These are phyloP conservation scores for Drechslerella coelobrocha DNA, from an alignment of 2,329 filamentous ascomycete genomes.

Conservation along the genomic window DNA sequence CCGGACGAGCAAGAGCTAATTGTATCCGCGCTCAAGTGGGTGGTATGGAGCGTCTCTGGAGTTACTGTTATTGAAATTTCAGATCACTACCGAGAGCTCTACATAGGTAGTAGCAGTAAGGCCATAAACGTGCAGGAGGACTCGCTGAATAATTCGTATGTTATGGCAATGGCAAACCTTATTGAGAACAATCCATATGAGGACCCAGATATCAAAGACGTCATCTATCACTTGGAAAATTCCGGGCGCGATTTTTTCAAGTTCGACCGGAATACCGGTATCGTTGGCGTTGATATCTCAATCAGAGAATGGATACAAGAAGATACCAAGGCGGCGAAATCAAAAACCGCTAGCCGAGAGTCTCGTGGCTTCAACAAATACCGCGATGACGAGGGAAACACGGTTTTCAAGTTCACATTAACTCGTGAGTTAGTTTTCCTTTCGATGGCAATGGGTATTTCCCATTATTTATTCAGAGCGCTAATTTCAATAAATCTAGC, in stretches of 20 bases:
- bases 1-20: constrained; percentile 34
- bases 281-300: constrained; percentile 42
- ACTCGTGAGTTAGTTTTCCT: constrained; percentile 12
- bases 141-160: constrained; percentile 4
- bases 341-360: constrained; percentile 12
- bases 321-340: constrained; percentile 2
- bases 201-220: constrained; percentile 41
- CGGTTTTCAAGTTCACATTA: constrained; percentile 39
- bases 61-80: constrained; percentile 32
- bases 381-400: constrained; percentile 28
- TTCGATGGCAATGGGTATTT: too few species aligned
- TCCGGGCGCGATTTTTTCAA: constrained; percentile 40
- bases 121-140: background rate
- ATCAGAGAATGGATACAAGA: constrained; percentile 46
- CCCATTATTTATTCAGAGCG: too few species aligned
- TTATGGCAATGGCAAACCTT: constrained; percentile 11
- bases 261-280: constrained; percentile 22
- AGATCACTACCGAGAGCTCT: constrained; percentile 33
- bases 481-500: constrained; percentile 10
- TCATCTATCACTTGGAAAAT: constrained; percentile 41
- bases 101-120: background rate
- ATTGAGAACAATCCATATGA: constrained; percentile 13
- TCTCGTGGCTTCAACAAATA: constrained; percentile 30
- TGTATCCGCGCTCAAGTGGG: constrained; percentile 33
- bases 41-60: constrained; percentile 25